A percentile compares a stretch with the other conserved stretches of the same genome.
Conservation (phyloP, 2,329 filamentous ascomycete species). For the Penicillium sp. region DNA sequence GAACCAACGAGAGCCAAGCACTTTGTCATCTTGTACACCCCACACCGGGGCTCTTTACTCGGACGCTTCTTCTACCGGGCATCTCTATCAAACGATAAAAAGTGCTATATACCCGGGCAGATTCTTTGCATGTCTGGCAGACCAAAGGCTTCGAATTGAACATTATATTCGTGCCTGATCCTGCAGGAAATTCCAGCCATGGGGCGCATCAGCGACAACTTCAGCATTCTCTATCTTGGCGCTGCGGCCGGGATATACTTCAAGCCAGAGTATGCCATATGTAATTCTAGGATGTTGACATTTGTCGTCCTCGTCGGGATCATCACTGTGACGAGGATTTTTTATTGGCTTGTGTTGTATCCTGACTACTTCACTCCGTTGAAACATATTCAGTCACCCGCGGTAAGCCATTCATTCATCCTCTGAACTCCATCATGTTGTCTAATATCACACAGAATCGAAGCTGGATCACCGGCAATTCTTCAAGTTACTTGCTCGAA, state of each 20-base stretch:
- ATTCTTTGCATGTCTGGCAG: no score
- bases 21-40: no score
- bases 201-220: constrained; percentile 12
- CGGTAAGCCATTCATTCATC: constrained; percentile 38
- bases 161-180: not conserved
- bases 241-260: constrained; percentile 19
- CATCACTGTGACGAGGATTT: constrained; percentile 22
- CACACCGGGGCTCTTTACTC: no score
- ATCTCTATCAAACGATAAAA: no score
- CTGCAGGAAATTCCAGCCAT: not conserved
- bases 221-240: constrained; percentile 20
- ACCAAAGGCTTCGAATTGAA: no score
- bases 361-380: constrained; percentile 60
- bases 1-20: no score
- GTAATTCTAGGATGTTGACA: constrained; percentile 29
- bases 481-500: constrained; percentile 37
- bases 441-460: constrained; percentile 30
- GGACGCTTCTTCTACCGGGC: no score
- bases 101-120: no score
- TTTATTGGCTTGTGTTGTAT: constrained; percentile 52
- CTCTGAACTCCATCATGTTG: not conserved
- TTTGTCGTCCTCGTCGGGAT: constrained; percentile 22
- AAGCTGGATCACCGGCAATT: constrained; percentile 49
- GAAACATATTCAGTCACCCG: constrained; percentile 55
- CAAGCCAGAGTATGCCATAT: constrained; percentile 31